These are phyloP conservation scores for Penicillium simplicissimum DNA, from an alignment of 495 filamentous ascomycete species.

Conservation along the genomic window DNA sequence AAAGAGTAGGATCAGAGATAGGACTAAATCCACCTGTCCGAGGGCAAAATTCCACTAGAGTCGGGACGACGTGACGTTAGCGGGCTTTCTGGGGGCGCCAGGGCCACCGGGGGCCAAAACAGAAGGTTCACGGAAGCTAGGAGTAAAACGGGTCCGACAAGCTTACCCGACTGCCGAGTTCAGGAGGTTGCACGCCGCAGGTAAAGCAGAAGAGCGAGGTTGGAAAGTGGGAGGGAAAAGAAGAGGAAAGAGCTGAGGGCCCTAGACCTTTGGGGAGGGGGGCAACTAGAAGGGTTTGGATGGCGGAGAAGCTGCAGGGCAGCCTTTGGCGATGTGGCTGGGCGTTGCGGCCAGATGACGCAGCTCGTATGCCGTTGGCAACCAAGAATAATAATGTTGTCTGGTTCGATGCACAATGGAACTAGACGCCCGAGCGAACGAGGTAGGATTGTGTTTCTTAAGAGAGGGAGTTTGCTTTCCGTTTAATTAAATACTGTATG, in stretches of 20 bases:
- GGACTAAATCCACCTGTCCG: background rate
- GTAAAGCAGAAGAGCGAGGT: background rate
- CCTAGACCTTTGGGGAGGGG: conserved; percentile 8
- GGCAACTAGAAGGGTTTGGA: background rate
- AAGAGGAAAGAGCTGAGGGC: conserved; percentile 16
- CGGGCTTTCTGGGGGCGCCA: conserved; percentile 3
- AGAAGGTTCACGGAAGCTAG: background rate
- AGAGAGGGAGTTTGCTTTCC: background rate
- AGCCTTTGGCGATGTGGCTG: conserved; percentile 17
- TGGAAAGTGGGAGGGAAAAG: background rate
- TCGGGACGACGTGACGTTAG: conserved; percentile 16
- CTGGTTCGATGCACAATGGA: background rate
- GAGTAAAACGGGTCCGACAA: background rate
- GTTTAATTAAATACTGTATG: background rate
- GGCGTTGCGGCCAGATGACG: conserved; percentile 22
- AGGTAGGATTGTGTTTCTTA: background rate
- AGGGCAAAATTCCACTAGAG: conserved; percentile 13
- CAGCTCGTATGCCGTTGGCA: conserved; percentile 13
- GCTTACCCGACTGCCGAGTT: conserved; percentile 1
- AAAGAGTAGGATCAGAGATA: background rate
- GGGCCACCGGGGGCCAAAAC: background rate
- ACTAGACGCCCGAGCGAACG: background rate
- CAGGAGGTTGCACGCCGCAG: background rate
- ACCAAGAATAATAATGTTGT: background rate
- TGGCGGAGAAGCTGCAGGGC: background rate